Evolutionary conservation across 2,329 filamentous ascomycete genomes (phyloP).

Genomic region (Sclerotiophoma versabilis): DNA sequence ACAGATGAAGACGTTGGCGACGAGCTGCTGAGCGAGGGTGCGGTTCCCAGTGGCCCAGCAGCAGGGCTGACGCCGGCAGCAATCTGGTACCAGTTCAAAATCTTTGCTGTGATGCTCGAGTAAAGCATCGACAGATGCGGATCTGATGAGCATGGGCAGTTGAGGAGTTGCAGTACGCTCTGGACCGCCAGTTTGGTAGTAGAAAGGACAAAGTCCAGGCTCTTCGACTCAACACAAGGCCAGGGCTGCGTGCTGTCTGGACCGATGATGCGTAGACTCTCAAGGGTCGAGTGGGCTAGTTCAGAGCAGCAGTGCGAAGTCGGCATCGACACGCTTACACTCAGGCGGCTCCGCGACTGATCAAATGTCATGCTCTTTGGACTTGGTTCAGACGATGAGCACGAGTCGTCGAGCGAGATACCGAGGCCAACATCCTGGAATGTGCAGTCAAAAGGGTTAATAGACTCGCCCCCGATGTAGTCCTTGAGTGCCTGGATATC

Average conservation of each 20-base stretch:
- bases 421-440: constrained; percentile 26
- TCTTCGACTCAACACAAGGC: constrained; percentile 27
- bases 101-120: constrained; percentile 44
- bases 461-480: constrained; percentile 33
- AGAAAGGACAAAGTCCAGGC: constrained; percentile 38
- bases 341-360: constrained; percentile 21
- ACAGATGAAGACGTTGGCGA: constrained; percentile 25
- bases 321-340: constrained; percentile 28
- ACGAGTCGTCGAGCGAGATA: constrained; percentile 22
- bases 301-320: constrained; percentile 40
- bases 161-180: constrained; percentile 39
- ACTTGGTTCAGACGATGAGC: constrained; percentile 14
- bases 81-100: constrained; percentile 44
- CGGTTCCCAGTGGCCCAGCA: constrained; percentile 17
- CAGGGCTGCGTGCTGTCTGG: constrained; percentile 24
- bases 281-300: constrained; percentile 40
- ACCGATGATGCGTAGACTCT: constrained; percentile 37
- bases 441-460: constrained; percentile 33
- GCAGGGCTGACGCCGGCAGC: constrained; percentile 34
- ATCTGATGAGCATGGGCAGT: constrained; percentile 41
- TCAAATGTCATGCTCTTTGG: constrained; percentile 27
- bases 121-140: constrained; percentile 47
- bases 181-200: constrained; percentile 36
- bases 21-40: constrained; percentile 19
- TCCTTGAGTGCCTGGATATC: constrained; percentile 38